Evolutionary conservation across 179 eudicot genomes (phyloP), one percentile per base, ranked within the genome.

Genomic region (Monotropa hypopitys): DNA sequence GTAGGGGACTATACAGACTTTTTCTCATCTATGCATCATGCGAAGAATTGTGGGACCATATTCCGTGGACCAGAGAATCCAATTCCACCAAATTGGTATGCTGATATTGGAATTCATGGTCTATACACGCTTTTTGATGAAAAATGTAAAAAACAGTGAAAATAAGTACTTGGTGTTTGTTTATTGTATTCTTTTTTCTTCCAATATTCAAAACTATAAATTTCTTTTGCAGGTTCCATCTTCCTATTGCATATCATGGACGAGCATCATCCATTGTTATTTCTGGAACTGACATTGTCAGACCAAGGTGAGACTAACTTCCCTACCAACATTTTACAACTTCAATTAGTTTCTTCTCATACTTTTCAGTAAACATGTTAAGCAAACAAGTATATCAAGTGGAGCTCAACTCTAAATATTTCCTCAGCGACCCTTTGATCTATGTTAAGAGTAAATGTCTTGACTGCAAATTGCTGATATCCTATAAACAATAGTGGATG

Each of bases 221-320:
- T 13, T 38, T 62, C 35, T 90, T 77, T 35, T 35, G 40, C 86
- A 95, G 99, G 99, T 95, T 86, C 75, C 88, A 87, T 81, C 87
- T 95, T 82, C 97, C 99, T 66, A 95, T 95, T 83, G 99, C 97
- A 12, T 95, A 95, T 84, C 99, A 95, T 86, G 99, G 99, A 74
- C 89, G 99, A 76, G 97, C 99, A 45, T 95, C 99, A 75, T 95
- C 99, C 49, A 66, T 95, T 78, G 97, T 95, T 77, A 85, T 90
- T 75, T 93, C 99, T 67, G 99, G 99, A 79, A 91, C 99, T 49
- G 97, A 91, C 76, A 93, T 94, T 65, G 80, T 84, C 45, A 86
- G 99, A 61, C 99, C 99, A 88, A 95, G 92, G 99, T 95, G 76
- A 82, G 26, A 16, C 49, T n/a, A 77, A 40, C 42, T 51, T 50